These are phyloP conservation scores for Fagopyrum tataricum DNA, from an alignment of 148 eudicot genomes.

Conservation along the genomic window DNA sequence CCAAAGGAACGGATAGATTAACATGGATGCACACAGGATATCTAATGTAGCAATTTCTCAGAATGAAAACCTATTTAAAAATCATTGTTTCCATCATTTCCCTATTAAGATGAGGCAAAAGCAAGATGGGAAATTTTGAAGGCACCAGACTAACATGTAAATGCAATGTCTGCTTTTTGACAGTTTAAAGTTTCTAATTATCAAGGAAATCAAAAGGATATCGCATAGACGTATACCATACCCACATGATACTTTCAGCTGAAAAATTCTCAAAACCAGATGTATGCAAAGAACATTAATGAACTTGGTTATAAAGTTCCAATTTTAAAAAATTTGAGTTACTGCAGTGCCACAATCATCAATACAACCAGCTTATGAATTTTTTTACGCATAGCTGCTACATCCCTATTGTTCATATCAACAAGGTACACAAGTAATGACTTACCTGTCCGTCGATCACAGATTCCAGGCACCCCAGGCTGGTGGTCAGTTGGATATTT, in stretches of 20 bases:
- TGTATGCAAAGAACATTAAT: neutral
- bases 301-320: neutral
- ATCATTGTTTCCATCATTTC: neutral
- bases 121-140: neutral
- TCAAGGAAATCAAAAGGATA: neutral
- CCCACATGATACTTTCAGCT: neutral
- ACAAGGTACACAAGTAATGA: neutral
- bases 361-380: conserved; percentile 1
- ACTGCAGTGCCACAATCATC: neutral
- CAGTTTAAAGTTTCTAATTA: neutral
- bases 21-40: neutral
- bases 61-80: neutral
- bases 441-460: conserved; percentile 63
- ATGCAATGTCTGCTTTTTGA: conserved; percentile 1
- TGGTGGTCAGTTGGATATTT: conserved; percentile 29
- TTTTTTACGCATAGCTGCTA: neutral
- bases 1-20: neutral
- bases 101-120: neutral
- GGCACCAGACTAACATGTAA: neutral
- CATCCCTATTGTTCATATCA: neutral
- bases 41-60: neutral
- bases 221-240: neutral
- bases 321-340: neutral
- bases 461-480: conserved; percentile 50
- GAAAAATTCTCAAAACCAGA: neutral